Evolutionary conservation across 805 yeast species (phyloP), one percentile per base, ranked within the genome.

Genomic region (Saccharomycopsis babjevae): DNA sequence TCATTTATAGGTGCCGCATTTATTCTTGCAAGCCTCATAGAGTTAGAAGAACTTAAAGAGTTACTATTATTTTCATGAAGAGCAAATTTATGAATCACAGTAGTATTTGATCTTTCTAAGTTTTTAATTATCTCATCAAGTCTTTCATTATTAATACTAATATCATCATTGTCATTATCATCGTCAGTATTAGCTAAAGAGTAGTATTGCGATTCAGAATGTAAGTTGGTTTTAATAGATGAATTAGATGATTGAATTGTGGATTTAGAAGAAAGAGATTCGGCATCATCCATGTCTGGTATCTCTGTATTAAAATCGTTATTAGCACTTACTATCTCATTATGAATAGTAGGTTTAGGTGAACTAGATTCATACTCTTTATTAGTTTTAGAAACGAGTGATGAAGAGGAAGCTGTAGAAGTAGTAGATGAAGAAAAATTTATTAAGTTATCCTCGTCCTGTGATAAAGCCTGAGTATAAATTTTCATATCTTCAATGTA

Each of bases 201-300:
- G 46, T 62, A 62, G 43, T 52, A 62, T 32, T 61, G 59, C 2
- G 54, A 30, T 20, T 62, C 62, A 7, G 58, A 52, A 10, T 38
- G 38, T 3, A 34, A 22, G 25, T 58, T 38, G 32, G 64, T 62
- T n/a, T 62, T 57, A 28, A 62, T 36, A n/a, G 62, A 59, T 7
- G 32, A 59, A 52, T 43, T 58, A 22, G 40, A 57, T 13, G 64
- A 62, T 11, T 62, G 62, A 32, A 57, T 43, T 5, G 62, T 62
- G 16, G 63, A 50, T 13, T 36, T 34, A 16, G 63, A 61, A 15
- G 62, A 59, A 13, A 62, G 54, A 28, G 64, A 62, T 15, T 46
- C 55, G 18, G 30, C 56, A 32, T 30, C 50, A 18, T 39, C 43
- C 43, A 20, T 20, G 3, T 40, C 43, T 13, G 56, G 28, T 7